These are phyloP conservation scores for Neoarthrinium moseri DNA, from an alignment of 2,329 filamentous ascomycete genomes.

Conservation along the genomic window DNA sequence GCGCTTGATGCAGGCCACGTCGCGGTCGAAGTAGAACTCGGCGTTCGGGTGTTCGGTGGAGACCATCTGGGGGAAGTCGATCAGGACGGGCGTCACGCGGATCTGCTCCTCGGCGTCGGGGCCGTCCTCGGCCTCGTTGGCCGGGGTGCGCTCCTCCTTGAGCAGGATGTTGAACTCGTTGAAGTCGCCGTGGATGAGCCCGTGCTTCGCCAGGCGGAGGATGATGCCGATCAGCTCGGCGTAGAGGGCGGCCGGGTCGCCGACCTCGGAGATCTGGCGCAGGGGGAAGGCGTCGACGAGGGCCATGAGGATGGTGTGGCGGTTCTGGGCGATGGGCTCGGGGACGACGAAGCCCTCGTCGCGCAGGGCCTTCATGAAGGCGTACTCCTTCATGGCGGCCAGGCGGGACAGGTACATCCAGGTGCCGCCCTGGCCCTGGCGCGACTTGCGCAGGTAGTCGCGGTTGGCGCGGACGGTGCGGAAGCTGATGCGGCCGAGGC, in stretches of 20 bases:
- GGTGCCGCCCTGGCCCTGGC: constrained; percentile 62
- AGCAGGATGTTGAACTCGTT: constrained; percentile 99
- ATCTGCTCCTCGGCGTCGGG: constrained; percentile 32
- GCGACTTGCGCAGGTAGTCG: constrained; percentile 79
- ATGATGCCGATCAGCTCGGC: constrained; percentile 88
- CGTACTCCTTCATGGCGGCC: constrained; percentile 89
- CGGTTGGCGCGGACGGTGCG: constrained; percentile 93
- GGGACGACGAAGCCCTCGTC: constrained; percentile 89
- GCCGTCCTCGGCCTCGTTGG: constrained; percentile 1
- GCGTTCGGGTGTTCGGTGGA: constrained; percentile 93
- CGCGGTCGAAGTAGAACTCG: constrained; percentile 95
- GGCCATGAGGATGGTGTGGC: constrained; percentile 96
- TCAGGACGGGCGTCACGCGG: constrained; percentile 75
- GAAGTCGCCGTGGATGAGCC: constrained; percentile 95
- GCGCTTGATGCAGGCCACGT: constrained; percentile 91
- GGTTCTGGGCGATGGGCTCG: constrained; percentile 80
- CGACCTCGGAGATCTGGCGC: constrained; percentile 80
- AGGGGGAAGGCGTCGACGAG: constrained; percentile 90
- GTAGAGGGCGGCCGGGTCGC: constrained; percentile 83
- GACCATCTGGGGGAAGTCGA: constrained; percentile 98
- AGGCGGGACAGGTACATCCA: constrained; percentile 99
- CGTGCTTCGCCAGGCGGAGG: constrained; percentile 77
- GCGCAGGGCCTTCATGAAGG: constrained; percentile 85
- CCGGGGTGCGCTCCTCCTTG: constrained; percentile 60
- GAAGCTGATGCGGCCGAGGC: constrained; percentile 93